Evolutionary conservation across 2,329 filamentous ascomycete species (phyloP), one percentile per base, ranked within the genome.

Genomic region (Zymoseptoria brevis): DNA sequence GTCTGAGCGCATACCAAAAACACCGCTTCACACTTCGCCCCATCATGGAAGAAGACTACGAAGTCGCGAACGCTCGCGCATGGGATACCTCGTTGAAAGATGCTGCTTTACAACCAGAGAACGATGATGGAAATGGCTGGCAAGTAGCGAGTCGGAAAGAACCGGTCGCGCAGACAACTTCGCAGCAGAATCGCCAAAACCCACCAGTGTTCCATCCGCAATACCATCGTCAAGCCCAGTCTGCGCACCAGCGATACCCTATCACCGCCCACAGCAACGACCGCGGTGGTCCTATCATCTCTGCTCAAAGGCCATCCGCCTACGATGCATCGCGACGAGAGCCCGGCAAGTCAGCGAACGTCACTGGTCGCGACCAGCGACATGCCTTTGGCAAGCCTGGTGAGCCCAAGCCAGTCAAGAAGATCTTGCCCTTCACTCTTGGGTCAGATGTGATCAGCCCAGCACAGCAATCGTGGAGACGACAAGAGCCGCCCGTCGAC

Each of bases 381-480:
- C 35, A 41, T 24, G 22, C 22, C 22, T 29, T 29, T 8, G 26
- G 26, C 26, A 8, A 29, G 26, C 26, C 8, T 7, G 16, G 35
- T 16, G 13, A 1, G 1, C 16, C 13, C 35, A 13, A 16, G 5
- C 11, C 13, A 16, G 35, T 45, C 35, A 45, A 16, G 35, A 45
- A 45, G 13, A 16, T 45, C 13, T 7, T 45, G 11, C 35, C 35
- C 13, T 45, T 16, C 16, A 45, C 4, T 45, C 16, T 29, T 16
- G 13, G 7, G 13, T n/a, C 35, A 6, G 11, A 60, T 5, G 54
- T 24, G 4, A 61, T 65, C 53, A 66, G 64, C 26, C 58, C 58
- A 4, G 67, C 62, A 1, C 60, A 67, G 50, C 41, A 48, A 4
- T 48, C 58, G 0, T 69, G 67, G 66, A 64, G 68, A 9, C 35